A percentile compares a stretch with the other conserved stretches of the same genome.
Conservation (phyloP, 2,329 filamentous ascomycete species). For the Colletotrichum echinochloae region DNA sequence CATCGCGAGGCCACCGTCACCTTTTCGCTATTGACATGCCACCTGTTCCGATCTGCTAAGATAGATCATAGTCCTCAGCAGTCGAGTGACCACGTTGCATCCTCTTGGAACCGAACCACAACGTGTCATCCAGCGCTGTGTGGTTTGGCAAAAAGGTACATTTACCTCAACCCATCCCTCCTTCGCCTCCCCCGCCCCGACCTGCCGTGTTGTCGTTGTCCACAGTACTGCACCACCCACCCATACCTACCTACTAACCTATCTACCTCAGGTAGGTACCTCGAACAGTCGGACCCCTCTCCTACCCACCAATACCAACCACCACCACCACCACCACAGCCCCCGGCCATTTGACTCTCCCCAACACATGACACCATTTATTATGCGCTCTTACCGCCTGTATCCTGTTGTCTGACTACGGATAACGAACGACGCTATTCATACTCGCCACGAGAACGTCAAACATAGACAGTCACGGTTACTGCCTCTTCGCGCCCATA, state of each 20-base stretch:
- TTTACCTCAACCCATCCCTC: background rate
- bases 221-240: background rate
- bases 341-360: constrained; percentile 13
- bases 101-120: background rate
- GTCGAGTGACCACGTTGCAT: constrained; percentile 8
- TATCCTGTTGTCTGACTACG: constrained; percentile 13
- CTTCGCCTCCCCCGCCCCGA: constrained; percentile 16
- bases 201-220: constrained; percentile 7
- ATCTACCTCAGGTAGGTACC: constrained; percentile 9
- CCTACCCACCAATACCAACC: constrained; percentile 27
- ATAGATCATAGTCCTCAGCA: background rate
- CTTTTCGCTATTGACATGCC: constrained; percentile 17
- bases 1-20: constrained; percentile 30
- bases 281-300: constrained; percentile 31
- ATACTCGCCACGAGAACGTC: background rate
- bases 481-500: background rate
- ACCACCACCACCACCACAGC: constrained; percentile 2
- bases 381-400: constrained; percentile 36
- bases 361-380: constrained; percentile 34
- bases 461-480: background rate
- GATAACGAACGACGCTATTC: constrained; percentile 5
- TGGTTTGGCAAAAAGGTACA: constrained; percentile 16
- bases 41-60: constrained; percentile 20
- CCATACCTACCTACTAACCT: constrained; percentile 5
- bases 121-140: constrained; percentile 23